Percentiles rank a stretch among this genome's conserved stretches.
Conservation (phyloP, 2,329 filamentous ascomycete genomes). For the Fusarium albidum region DNA sequence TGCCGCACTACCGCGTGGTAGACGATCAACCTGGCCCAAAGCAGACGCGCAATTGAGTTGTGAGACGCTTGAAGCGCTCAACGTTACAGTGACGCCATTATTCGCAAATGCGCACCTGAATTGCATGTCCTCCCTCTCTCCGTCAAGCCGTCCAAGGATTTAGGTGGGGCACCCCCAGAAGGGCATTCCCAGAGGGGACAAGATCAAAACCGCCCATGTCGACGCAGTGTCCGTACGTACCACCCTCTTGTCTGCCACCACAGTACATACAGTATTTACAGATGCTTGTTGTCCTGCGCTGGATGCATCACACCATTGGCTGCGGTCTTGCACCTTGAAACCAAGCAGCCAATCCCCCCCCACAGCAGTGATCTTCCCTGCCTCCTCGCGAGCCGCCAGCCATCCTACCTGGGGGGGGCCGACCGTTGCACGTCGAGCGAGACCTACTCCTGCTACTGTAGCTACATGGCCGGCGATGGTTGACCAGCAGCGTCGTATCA, state of each 20-base stretch:
- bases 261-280: no score
- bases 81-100: slow-evolving; percentile 38
- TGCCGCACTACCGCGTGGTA: slow-evolving; percentile 11
- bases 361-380: slow-evolving; percentile 17
- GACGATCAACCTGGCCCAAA: slow-evolving; percentile 7
- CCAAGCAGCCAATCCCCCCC: slow-evolving; percentile 31
- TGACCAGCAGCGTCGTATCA: slow-evolving; percentile 15
- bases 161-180: slow-evolving; percentile 22
- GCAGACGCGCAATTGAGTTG: slow-evolving; percentile 26
- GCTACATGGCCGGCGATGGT: slow-evolving; percentile 11
- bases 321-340: slow-evolving; percentile 26
- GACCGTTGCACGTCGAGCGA: slow-evolving; percentile 32
- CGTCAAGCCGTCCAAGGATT: slow-evolving; percentile 21
- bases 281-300: slow-evolving; percentile 15
- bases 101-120: slow-evolving; percentile 27
- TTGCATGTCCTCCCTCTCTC: slow-evolving; percentile 31
- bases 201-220: slow-evolving; percentile 29
- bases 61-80: slow-evolving; percentile 33
- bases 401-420: slow-evolving; percentile 32
- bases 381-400: slow-evolving; percentile 13
- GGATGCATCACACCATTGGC: slow-evolving; percentile 32
- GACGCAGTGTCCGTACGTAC: slow-evolving; percentile 25
- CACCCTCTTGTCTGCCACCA: slow-evolving; percentile 30
- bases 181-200: slow-evolving; percentile 28
- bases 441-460: no score